Base-by-base conservation (phyloP, 1,284 basidiomycete genomes). In the Peniophora sp. region DNA sequence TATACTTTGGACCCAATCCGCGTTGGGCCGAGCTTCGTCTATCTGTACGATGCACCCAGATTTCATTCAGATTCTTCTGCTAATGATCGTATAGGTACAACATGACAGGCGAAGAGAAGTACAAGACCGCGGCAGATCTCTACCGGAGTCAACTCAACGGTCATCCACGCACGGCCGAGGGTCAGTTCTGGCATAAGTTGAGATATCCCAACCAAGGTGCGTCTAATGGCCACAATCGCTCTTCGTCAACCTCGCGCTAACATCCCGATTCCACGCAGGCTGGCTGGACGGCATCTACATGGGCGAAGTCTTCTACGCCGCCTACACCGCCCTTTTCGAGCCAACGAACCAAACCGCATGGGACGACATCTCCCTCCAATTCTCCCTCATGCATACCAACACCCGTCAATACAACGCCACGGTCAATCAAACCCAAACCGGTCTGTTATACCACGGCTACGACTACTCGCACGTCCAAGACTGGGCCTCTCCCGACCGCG, bases 221-320 rank as follows among this genome's bases (percentile, higher is more conserved):
- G 51, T 44, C n/a, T n/a, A n/a, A n/a, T n/a, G n/a, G n/a, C n/a
- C n/a, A n/a, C n/a, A n/a, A n/a, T n/a, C n/a, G n/a, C n/a, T n/a
- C n/a, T n/a, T 45, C 5, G 44, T 39, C 46, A 19, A 19, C 20
- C n/a, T 24, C 34, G 35, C 24, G n/a, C 19, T 19, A 23, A 6
- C 8, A 27, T 11, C 39, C n/a, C 44, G 17, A 25, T 20, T 23
- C n/a, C 3, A 45, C 2, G 3, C 32, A 73, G 72, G 71, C 6
- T 73, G 71, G 71, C 62, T 74, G n/a, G 72, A 74, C 52, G 73
- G 73, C 2, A 69, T 75, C 32, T 74, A 74, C 57, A 74, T 75
- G 72, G 72, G 72, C 27, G 71, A 74, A 32, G 58, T 74, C 1
- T 74, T 74, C 59, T 74, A 74, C 52, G 63, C 71, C 0, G 60